Base-by-base conservation (phyloP, 176 grass and related monocot genomes). In the Oryza meridionalis region DNA sequence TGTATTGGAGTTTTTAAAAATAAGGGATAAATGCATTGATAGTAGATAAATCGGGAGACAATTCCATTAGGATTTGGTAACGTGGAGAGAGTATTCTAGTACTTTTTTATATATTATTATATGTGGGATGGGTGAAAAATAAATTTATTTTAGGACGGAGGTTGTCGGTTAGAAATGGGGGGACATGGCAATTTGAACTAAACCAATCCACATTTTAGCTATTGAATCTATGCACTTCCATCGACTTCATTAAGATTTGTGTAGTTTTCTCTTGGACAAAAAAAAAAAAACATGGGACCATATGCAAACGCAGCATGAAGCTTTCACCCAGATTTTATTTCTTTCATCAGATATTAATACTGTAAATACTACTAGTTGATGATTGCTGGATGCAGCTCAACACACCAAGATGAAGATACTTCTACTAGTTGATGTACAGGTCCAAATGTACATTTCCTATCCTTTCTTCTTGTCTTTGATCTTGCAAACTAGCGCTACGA, bases 401-500 rank as follows among this genome's bases (percentile, higher is more conserved):
- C 22, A 24, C 50, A 14, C 38, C 16, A 22, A 42, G 16, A 19
- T 61, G 51, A 22, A 42, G 16, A 62, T 62, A 62, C 24, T 19
- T 24, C n/a, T 62, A n/a, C n/a, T n/a, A n/a, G n/a, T n/a, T n/a
- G n/a, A n/a, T n/a, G n/a, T n/a, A 62, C 0, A 62, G 21, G 17
- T 24, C n/a, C 58, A n/a, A 62, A 62, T 62, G 58, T 62, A 61
- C 31, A 24, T 38, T 50, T 61, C 26, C 31, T 76, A 77, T 19
- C 7, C 10, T 24, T 25, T 21, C 50, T 37, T 27, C 9, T 53
- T 62, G 9, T 68, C 44, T 69, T 50, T 68, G n/a, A 69, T 53
- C 65, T 35, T 83, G 6, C 13, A 27, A 45, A 40, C 68, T 63
- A 73, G 22, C 1, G 69, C 81, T 73, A 24, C 38, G 4, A 83